Base-by-base conservation (phyloP, 495 filamentous ascomycete genomes). In the Pyronema omphalodes region DNA sequence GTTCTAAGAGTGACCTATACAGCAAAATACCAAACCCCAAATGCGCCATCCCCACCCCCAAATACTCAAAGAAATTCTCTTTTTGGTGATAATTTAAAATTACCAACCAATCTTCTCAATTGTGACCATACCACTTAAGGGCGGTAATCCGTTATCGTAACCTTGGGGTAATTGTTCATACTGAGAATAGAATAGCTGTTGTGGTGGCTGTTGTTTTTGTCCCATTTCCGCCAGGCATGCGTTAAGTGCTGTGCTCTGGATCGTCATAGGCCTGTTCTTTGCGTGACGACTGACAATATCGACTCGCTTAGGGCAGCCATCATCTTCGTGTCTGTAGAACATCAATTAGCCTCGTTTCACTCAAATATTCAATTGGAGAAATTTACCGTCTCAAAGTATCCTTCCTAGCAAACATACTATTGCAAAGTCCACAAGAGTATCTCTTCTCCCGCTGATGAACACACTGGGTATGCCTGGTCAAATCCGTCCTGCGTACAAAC, bases 401-500 rank as follows among this genome's bases (percentile, higher is more conserved):
- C 64, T 86, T 85, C 44, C 86, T 73, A 37, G 83, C 83, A 72
- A 91, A 93, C 41, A 73, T 71, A 49, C 76, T 73, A n/a, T 74
- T 72, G 66, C 86, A 93, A 51, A 80, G 75, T 37, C 77, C 73
- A 63, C 86, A 93, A 53, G 69, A 68, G 66, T 79, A 81, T 57
- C 81, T 80, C 58, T 80, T 77, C 52, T 81, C 73, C 63, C 84
- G 84, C 63, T 80, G 72, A 68, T 93, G 86, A 44, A 89, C 89
- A 63, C 83, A 93, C 59, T 86, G 77, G 51, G 81, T 68, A 69
- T 95, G 89, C 54, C 89, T 72, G 55, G 79, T 76, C 35, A 94
- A 74, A 67, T 95, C 89, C 6, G 87, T 88, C 66, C 83, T 88
- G 61, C 89, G 73, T 41, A 83, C 82, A 65, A 88, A 88, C 51